Percentiles rank a stretch among this genome's conserved stretches.
These are phyloP conservation scores for Fragosphaeria purpurea DNA, from an alignment of 2,329 filamentous ascomycete genomes.

Conservation along the genomic window DNA sequence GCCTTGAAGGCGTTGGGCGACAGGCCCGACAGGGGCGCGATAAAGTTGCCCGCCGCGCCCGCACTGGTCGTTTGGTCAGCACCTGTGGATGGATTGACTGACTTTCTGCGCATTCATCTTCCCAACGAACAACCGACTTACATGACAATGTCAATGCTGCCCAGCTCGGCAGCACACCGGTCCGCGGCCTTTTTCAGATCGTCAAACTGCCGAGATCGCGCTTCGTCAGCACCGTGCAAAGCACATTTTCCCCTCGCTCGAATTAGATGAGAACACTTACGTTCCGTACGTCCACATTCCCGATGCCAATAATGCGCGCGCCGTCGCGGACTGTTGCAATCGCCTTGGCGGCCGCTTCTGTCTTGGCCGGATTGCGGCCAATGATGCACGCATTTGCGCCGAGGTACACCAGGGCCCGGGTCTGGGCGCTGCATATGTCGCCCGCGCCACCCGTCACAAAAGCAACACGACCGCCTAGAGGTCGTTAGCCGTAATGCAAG, in stretches of 20 bases:
- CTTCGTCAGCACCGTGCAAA: no score
- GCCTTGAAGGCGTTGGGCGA: slow-evolving; percentile 86
- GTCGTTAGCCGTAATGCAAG: no score
- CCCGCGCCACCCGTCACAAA: slow-evolving; percentile 95
- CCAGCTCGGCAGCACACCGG: slow-evolving; percentile 70
- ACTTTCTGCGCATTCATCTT: no score
- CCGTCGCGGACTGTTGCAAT: slow-evolving; percentile 71
- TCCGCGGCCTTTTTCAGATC: slow-evolving; percentile 65
- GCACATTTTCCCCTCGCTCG: no score
- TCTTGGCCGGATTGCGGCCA: slow-evolving; percentile 82
- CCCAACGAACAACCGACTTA: slow-evolving; percentile 29
- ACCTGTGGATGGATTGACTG: neutral
- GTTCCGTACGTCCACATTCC: slow-evolving; percentile 67
- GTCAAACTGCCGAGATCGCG: slow-evolving; percentile 34
- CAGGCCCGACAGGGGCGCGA: slow-evolving; percentile 73
- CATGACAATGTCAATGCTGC: slow-evolving; percentile 88
- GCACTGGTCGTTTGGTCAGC: slow-evolving; percentile 44
- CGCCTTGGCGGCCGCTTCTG: slow-evolving; percentile 66
- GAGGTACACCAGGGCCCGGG: slow-evolving; percentile 79
- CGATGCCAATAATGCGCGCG: slow-evolving; percentile 78
- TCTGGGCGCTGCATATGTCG: slow-evolving; percentile 89
- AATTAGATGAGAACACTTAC: slow-evolving; percentile 26
- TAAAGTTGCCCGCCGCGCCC: slow-evolving; percentile 91
- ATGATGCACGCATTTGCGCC: slow-evolving; percentile 92
- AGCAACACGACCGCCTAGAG: slow-evolving; percentile 69